Percentiles rank a stretch among this genome's conserved stretches.
Evolutionary conservation across 2,329 filamentous ascomycete species (phyloP).

Genomic region (Cladosporium phlei): DNA sequence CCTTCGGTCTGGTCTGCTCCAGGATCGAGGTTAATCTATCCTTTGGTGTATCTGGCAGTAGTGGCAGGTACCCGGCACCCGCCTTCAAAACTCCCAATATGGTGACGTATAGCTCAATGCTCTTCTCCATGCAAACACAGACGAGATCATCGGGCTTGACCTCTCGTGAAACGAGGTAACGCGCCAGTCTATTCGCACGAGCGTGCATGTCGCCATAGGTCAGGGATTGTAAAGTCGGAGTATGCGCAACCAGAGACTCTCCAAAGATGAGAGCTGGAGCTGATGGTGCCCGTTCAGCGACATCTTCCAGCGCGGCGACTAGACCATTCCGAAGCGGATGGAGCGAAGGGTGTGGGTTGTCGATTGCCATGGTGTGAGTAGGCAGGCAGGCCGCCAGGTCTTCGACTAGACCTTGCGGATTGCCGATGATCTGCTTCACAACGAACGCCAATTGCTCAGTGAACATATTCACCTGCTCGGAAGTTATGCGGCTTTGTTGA

Average conservation of each 20-base stretch:
- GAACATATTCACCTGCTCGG: conserved; percentile 53
- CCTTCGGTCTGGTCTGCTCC: conserved; percentile 50
- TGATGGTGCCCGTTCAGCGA: conserved; percentile 50
- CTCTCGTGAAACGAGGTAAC: conserved; percentile 47
- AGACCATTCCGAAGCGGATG: conserved; percentile 27
- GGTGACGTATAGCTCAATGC: conserved; percentile 63
- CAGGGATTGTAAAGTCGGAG: conserved; percentile 40
- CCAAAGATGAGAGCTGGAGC: conserved; percentile 63
- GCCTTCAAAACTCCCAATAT: conserved; percentile 71
- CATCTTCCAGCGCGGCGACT: conserved; percentile 19
- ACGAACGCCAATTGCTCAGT: conserved; percentile 58
- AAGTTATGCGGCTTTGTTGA: conserved; percentile 50
- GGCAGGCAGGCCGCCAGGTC: conserved; percentile 29
- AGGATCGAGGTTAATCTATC: conserved; percentile 60
- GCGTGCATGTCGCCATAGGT: conserved; percentile 63
- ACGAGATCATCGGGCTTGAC: conserved; percentile 54
- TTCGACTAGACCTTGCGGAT: conserved; percentile 32
- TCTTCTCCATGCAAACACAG: conserved; percentile 76
- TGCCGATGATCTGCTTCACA: conserved; percentile 39
- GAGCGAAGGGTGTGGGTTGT: conserved; percentile 34
- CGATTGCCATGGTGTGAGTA: conserved; percentile 34
- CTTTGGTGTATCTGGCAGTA: conserved; percentile 65
- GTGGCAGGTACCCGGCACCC: conserved; percentile 74
- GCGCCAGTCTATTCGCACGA: conserved; percentile 60
- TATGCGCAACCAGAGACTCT: conserved; percentile 39